Conservation (phyloP, 202 grass and related monocot species). For the Cymbopogon flexuosus region DNA sequence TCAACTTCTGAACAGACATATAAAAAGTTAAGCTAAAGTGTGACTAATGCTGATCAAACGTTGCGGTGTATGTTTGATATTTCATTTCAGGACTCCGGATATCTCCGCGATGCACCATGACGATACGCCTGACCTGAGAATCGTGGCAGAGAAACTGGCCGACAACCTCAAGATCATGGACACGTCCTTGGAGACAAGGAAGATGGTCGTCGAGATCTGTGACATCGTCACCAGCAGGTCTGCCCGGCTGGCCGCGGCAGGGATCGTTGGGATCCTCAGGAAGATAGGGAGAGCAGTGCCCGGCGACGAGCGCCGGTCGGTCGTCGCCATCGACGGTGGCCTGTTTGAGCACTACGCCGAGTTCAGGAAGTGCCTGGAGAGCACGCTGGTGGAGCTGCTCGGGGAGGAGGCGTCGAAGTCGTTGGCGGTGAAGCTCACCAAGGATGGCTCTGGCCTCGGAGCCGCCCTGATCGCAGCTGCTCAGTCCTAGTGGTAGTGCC, state of each 20-base stretch:
- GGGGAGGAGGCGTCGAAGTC: constrained; percentile 44
- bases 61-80: not conserved
- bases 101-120: constrained; percentile 65
- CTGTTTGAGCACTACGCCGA: constrained; percentile 55
- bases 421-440: constrained; percentile 45
- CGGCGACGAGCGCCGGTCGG: constrained; percentile 23
- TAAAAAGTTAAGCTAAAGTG: no score
- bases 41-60: not conserved
- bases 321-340: constrained; percentile 65
- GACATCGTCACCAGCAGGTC: constrained; percentile 63
- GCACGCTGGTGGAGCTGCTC: constrained; percentile 56
- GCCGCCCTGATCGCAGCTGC: constrained; percentile 68
- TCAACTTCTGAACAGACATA: no score
- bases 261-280: constrained; percentile 69
- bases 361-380: constrained; percentile 58
- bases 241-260: constrained; percentile 64
- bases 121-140: constrained; percentile 48
- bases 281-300: constrained; percentile 46
- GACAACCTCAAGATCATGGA: constrained; percentile 42
- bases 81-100: constrained; percentile 47
- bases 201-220: constrained; percentile 59
- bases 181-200: constrained; percentile 57
- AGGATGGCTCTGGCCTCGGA: constrained; percentile 71
- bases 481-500: constrained; percentile 37
- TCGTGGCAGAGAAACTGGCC: constrained; percentile 50